A percentile compares a stretch with the other conserved stretches of the same genome.
Conservation (phyloP, 2,329 filamentous ascomycete species). For the Blastomyces silverae region DNA sequence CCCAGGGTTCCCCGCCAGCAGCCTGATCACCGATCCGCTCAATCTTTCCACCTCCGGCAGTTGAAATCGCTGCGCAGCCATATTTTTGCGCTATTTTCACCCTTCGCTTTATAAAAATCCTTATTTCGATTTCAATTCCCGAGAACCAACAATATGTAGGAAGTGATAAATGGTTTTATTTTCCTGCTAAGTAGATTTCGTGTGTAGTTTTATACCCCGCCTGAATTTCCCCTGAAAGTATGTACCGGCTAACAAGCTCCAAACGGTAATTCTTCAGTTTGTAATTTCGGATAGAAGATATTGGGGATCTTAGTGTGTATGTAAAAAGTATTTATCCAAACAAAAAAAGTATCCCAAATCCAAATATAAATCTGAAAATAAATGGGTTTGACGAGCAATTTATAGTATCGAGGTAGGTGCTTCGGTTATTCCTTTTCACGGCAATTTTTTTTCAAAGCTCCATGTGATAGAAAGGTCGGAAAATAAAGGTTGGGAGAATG, state of each 20-base stretch:
- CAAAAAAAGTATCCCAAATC: not conserved
- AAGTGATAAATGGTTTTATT: not conserved
- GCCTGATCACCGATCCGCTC: slow-evolving; percentile 69
- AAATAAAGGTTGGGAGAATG: too few relatives aligned
- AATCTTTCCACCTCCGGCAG: slow-evolving; percentile 71
- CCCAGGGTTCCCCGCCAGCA: slow-evolving; percentile 83
- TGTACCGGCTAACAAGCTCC: not conserved
- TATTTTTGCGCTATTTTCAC: slow-evolving; percentile 28
- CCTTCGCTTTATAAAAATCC: not conserved
- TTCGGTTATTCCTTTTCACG: not conserved
- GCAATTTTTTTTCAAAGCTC: too few relatives aligned
- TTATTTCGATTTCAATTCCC: not conserved
- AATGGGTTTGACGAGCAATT: not conserved
- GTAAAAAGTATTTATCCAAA: not conserved
- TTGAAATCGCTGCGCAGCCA: slow-evolving; percentile 56
- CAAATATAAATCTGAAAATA: not conserved
- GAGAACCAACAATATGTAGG: not conserved
- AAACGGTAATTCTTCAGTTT: not conserved
- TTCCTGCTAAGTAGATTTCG: not conserved
- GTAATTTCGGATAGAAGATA: not conserved
- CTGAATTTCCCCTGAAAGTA: not conserved
- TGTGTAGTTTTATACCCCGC: not conserved
- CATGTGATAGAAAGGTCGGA: too few relatives aligned
- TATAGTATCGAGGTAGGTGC: not conserved
- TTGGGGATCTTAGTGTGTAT: not conserved